Evolutionary conservation across 768 basidiomycete genomes (phyloP).

Genomic region (Boletus pseudo-olivaceus): DNA sequence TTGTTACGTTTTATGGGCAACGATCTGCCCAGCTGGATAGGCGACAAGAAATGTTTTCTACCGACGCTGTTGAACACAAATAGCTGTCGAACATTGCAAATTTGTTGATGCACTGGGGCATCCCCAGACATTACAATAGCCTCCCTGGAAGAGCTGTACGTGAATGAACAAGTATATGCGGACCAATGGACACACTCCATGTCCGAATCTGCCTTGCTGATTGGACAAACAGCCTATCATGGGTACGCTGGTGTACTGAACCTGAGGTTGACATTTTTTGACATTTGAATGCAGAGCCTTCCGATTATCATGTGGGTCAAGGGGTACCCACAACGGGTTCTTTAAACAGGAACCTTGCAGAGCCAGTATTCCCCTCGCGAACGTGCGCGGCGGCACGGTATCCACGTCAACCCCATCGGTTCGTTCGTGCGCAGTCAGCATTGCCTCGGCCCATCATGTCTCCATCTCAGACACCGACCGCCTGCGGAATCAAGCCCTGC

Average conservation of each 20-base stretch:
- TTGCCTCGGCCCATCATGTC: slow-evolving; percentile 28
- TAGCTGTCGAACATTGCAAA: slow-evolving; percentile 37
- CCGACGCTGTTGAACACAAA: slow-evolving; percentile 33
- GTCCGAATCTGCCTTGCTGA: slow-evolving; percentile 38
- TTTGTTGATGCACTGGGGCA: slow-evolving; percentile 40
- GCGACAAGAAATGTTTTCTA: slow-evolving; percentile 45
- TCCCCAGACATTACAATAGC: slow-evolving; percentile 41
- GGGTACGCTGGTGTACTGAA: slow-evolving; percentile 33
- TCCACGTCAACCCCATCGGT: slow-evolving; percentile 19
- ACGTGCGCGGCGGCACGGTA: slow-evolving; percentile 23
- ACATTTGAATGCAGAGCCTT: slow-evolving; percentile 20
- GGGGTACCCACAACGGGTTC: slow-evolving; percentile 7
- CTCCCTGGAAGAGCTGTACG: slow-evolving; percentile 46
- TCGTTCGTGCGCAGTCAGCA: slow-evolving; percentile 24
- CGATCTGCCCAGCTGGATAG: slow-evolving; percentile 50
- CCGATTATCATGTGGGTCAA: slow-evolving; percentile 24
- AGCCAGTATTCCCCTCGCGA: slow-evolving; percentile 37
- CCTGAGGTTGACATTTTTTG: not conserved
- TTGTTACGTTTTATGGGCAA: slow-evolving; percentile 56
- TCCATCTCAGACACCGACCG: slow-evolving; percentile 26
- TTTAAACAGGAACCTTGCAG: slow-evolving; percentile 32
- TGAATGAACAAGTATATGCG: slow-evolving; percentile 53
- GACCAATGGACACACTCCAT: slow-evolving; percentile 50
- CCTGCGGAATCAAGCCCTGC: slow-evolving; percentile 32
- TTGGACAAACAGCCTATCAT: slow-evolving; percentile 44